Base-by-base conservation (phyloP, 768 basidiomycete genomes). In the Russula dissimulans region DNA sequence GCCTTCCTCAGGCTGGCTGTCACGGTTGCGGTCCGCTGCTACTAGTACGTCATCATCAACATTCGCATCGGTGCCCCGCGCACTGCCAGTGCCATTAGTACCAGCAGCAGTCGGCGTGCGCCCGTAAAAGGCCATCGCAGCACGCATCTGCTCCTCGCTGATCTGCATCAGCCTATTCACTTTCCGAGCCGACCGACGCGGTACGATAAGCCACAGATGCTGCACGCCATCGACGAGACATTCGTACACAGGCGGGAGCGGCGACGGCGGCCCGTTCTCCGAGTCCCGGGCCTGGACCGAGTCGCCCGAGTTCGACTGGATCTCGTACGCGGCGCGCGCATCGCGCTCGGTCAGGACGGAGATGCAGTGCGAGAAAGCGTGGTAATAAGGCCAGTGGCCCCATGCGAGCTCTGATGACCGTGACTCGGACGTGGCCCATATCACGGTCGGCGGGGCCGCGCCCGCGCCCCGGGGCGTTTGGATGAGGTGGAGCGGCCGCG, bases 171-270 rank as follows among this genome's bases (percentile, higher is more conserved):
- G 36, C 12, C 54, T 48, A 12, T 22, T 43, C 11, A 5, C 22
- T 26, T 26, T 26, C 22, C 22, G 22, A 46, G 0, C 18, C n/a
- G 31, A 39, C 14, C 49, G 36, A 14, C 43, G 34, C 9, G 60
- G 55, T 14, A 61, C 55, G 55, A 61, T 4, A 15, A 61, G 55
- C 49, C 60, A 61, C 22, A 61, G 43, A 34, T 61, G 55, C 29
- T 14, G 15, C 14, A 42, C 55, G 29, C 46, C 15, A 6, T 61
- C 60, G 11, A 57, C 0, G 1, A 44, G n/a, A 15, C 44, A 46
- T 9, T 51, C 55, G 11, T 57, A 47, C n/a, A 61, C 38, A 7
- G 55, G 49, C 18, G 60, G 50, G 15, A 61, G 22, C 22, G 22
- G 22, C 22, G 22, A 26, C 22, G 22, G 22, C 22, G 22, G 22